Evolutionary conservation across 495 filamentous ascomycete species (phyloP), one percentile per base, ranked within the genome.

Genomic region (Lineolata rhizophorae): DNA sequence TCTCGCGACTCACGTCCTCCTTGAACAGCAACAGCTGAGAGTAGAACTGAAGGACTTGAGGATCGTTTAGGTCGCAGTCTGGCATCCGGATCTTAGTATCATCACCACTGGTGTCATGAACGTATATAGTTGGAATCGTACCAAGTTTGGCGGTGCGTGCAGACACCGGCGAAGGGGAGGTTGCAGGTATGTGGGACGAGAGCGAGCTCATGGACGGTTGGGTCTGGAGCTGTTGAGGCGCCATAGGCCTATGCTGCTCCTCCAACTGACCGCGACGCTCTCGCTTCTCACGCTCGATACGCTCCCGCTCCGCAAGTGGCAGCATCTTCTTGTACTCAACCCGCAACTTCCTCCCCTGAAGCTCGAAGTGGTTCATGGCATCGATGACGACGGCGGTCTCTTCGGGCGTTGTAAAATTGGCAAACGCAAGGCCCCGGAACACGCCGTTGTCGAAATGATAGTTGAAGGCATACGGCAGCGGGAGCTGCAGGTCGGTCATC

Each of bases 271-370:
- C 87, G 39, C 87, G 73, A 47, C 87, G 77, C 58, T 95, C 87
- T 27, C 87, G 65, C 67, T 97, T 97, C 55, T 95, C 87, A 18
- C 87, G 65, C 49, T 97, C 87, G 38, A 97, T 97, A 14, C 90
- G 70, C 49, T 97, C 87, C 31, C 87, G 70, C 50, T 97, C 87
- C 33, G 83, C 76, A 29, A 83, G 60, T 8, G 87, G 87, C 14
- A 97, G 65, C 87, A 97, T 97, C 60, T 95, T 97, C 63, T 97
- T 97, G 55, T 95, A 97, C 49, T 97, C 87, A 9, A 97, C 87
- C 22, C 87, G 64, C 45, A 97, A 57, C 52, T 94, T 94, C 27
- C 87, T 62, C 13, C 87, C 87, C 49, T 93, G 80, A 11, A 97
- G 65, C 46, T 95, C 87, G 51, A 92, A 78, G 39, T 91, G 82